Evolutionary conservation across 1,284 basidiomycete genomes (phyloP).

Genomic region (Sporisorium sorghi): DNA sequence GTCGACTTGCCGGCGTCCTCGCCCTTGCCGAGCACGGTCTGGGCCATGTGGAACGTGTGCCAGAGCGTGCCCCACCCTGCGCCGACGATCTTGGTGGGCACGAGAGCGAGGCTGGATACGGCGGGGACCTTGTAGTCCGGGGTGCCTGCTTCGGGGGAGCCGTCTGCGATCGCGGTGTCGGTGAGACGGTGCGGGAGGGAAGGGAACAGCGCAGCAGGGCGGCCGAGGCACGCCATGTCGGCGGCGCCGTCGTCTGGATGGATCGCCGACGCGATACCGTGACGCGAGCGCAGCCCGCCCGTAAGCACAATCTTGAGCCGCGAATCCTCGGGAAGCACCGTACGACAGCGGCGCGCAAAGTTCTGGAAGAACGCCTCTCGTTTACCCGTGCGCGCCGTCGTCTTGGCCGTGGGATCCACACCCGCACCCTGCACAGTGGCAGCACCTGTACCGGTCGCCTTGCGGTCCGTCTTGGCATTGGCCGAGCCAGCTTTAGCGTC

Average conservation of each 20-base stretch:
- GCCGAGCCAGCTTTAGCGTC: constrained; percentile 16
- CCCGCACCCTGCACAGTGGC: constrained; percentile 27
- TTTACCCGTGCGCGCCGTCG: constrained; percentile 65
- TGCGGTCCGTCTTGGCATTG: constrained; percentile 9
- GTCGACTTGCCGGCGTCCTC: constrained; percentile 17
- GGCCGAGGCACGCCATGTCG: constrained; percentile 82
- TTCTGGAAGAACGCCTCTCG: constrained; percentile 71
- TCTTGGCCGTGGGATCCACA: constrained; percentile 34
- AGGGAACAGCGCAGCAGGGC: constrained; percentile 77
- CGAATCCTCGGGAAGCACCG: constrained; percentile 27
- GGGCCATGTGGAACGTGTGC: constrained; percentile 50
- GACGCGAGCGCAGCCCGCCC: constrained; percentile 79
- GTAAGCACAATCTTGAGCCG: constrained; percentile 79
- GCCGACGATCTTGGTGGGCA: constrained; percentile 65
- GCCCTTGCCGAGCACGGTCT: constrained; percentile 31
- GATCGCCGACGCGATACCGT: constrained; percentile 74
- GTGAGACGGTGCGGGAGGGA: constrained; percentile 73
- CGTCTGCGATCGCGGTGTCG: constrained; percentile 37
- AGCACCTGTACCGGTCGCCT: constrained; percentile 21
- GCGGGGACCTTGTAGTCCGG: constrained; percentile 60
- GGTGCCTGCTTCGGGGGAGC: constrained; percentile 42
- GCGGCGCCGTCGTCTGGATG: constrained; percentile 41
- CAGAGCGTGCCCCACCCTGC: constrained; percentile 63
- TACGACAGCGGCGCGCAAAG: constrained; percentile 70
- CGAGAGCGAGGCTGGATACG: constrained; percentile 47